phyloP scores from a whole-genome alignment of 495 filamentous ascomycete species.

The Podospora appendiculata region DNA sequence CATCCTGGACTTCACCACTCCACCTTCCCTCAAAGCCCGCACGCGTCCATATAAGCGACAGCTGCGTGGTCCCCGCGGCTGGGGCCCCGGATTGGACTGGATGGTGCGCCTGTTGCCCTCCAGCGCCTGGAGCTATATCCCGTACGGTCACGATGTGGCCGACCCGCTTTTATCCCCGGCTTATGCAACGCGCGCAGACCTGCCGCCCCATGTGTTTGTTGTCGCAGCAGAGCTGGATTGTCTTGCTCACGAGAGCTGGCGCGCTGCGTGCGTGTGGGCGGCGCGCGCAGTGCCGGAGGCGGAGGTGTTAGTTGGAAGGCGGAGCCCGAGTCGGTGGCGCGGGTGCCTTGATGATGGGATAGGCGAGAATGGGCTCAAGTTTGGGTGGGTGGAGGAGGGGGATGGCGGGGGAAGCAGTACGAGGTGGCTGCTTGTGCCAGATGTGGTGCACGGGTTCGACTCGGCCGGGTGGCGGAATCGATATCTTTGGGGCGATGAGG shows the following conservation, averaged over 20 bases:
- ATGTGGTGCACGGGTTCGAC: conserved; percentile 32
- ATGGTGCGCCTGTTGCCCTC: conserved; percentile 13
- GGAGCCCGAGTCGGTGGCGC: conserved; percentile 11
- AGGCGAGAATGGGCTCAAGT: conserved; percentile 15
- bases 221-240: conserved; percentile 45
- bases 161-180: conserved; percentile 25
- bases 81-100: conserved; percentile 21
- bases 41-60: conserved; percentile 26
- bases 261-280: conserved; percentile 22
- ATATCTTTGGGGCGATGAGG: conserved; percentile 18
- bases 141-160: conserved; percentile 16
- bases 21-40: conserved; percentile 11
- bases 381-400: conserved; percentile 20
- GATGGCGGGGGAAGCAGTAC: conserved; percentile 12
- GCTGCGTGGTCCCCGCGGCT: conserved; percentile 16
- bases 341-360: conserved; percentile 17
- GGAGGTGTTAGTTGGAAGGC: conserved; percentile 19
- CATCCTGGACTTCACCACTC: conserved; percentile 22
- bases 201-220: conserved; percentile 37
- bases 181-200: conserved; percentile 18
- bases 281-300: conserved; percentile 13
- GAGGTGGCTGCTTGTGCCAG: conserved; percentile 31
- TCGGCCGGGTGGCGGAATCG: conserved; percentile 11
- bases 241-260: conserved; percentile 28
- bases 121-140: conserved; percentile 28